Conservation (phyloP, 2,329 filamentous ascomycete species). For the Microdochium trichocladiopsis region DNA sequence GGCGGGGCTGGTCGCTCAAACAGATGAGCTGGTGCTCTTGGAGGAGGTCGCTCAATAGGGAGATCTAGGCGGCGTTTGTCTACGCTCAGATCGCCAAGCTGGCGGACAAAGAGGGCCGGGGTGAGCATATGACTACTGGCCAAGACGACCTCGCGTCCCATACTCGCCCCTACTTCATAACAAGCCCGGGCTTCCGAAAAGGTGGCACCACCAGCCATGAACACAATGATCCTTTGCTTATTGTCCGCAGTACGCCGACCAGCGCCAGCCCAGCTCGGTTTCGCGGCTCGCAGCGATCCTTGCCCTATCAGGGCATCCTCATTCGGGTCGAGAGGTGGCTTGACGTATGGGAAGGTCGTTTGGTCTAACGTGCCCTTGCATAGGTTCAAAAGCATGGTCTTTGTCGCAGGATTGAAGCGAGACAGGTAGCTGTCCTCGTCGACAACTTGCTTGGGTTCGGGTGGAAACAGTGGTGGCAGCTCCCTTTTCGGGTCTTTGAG, state of each 20-base stretch:
- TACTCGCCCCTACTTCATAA: constrained; percentile 72
- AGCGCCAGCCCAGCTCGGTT: constrained; percentile 90
- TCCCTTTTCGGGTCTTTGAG: constrained; percentile 72
- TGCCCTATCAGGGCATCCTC: constrained; percentile 52
- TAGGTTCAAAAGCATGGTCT: constrained; percentile 73
- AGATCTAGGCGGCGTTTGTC: constrained; percentile 73
- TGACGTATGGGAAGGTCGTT: constrained; percentile 63
- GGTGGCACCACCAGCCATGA: constrained; percentile 91
- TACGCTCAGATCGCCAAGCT: constrained; percentile 71
- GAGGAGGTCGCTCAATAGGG: constrained; percentile 71
- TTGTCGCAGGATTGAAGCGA: constrained; percentile 75
- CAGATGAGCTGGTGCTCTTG: constrained; percentile 77
- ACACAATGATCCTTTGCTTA: constrained; percentile 83
- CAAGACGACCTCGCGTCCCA: constrained; percentile 77
- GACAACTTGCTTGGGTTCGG: constrained; percentile 48
- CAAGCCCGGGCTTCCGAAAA: constrained; percentile 85
- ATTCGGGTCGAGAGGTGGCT: constrained; percentile 58
- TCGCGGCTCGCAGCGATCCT: constrained; percentile 80
- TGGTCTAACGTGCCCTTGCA: constrained; percentile 62
- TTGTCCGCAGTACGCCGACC: constrained; percentile 71
- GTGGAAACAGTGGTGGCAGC: constrained; percentile 62
- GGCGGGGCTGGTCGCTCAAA: constrained; percentile 62
- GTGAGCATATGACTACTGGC: constrained; percentile 90
- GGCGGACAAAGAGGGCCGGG: constrained; percentile 73
- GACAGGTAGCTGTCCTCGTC: constrained; percentile 79